Base-by-base conservation (phyloP, 768 basidiomycete species). In the Paxillus involutus region DNA sequence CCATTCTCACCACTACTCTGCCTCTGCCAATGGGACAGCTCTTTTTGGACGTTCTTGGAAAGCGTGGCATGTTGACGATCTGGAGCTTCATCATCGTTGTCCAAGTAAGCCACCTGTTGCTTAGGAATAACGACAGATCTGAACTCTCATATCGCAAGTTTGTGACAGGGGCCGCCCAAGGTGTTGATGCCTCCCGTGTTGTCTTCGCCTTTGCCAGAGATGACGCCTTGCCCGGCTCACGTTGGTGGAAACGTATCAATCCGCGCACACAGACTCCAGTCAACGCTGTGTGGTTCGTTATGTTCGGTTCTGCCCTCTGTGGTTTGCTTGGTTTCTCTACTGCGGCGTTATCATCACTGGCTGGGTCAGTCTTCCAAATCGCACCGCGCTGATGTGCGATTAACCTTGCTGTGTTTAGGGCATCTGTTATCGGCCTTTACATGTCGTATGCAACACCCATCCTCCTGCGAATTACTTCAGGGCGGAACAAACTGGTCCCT, bases 191-290 rank as follows among this genome's bases (percentile, higher is more conserved):
- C 12, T 88, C 86, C 40, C 83, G 87, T 16, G 87, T 88, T 10
- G 78, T 88, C 45, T 89, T 88, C 57, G 87, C 87, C 7, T 88
- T 89, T 63, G 85, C 87, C 16, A 73, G 87, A 36, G 88, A 89
- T 59, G 82, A 87, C 52, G 87, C 87, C 6, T 76, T 89, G 11
- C 88, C 87, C 7, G 86, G 87, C 6, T 88, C 88, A 35, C 77
- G 76, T 24, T 84, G 77, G 75, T 87, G 85, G 86, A 87, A 86
- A 61, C 73, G 67, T 50, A 78, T 89, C 50, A 85, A 85, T 56
- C 63, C 52, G 6, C 63, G 64, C 57, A 87, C 86, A 1, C 81
- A 81, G 61, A 89, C 88, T 6, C 87, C 87, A 0, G 85, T 88
- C 12, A 83, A 88, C 55, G 87, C 87, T 3, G 88, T 86, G 6